These are phyloP conservation scores for Rhizopogon vesiculosus DNA, from an alignment of 768 basidiomycete species.

Conservation along the genomic window DNA sequence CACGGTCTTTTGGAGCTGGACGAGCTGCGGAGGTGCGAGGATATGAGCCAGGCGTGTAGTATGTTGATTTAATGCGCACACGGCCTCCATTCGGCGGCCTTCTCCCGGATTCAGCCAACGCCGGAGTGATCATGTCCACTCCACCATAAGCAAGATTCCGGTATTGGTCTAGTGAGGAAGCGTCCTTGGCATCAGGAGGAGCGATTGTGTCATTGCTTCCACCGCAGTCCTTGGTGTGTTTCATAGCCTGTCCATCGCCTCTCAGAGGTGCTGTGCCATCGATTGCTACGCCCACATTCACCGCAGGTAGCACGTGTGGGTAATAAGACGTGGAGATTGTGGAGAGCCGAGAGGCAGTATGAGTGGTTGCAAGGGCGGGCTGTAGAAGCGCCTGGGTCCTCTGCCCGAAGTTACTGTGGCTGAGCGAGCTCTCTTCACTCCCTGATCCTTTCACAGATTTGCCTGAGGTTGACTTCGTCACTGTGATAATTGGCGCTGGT, in stretches of 20 bases:
- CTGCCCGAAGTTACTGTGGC: conserved; percentile 15
- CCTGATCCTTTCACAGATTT: conserved; percentile 1
- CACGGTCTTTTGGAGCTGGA: conserved; percentile 25
- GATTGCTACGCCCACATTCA: conserved; percentile 31
- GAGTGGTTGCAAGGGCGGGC: conserved; percentile 36
- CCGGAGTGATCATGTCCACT: conserved; percentile 44
- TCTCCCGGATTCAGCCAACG: conserved; percentile 16
- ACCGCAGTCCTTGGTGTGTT: conserved; percentile 28
- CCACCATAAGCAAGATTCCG: conserved; percentile 49
- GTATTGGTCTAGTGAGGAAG: conserved; percentile 20
- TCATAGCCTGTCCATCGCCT: conserved; percentile 34
- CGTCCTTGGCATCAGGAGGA: conserved; percentile 13
- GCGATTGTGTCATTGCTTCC: conserved; percentile 18
- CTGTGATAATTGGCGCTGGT: conserved; percentile 17
- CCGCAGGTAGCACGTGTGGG: conserved; percentile 35
- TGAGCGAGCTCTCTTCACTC: conserved; percentile 6
- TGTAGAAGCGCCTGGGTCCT: conserved; percentile 30
- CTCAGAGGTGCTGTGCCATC: conserved; percentile 30
- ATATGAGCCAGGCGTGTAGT: conserved; percentile 52
- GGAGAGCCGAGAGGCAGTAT: conserved; percentile 35
- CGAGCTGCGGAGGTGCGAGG: conserved; percentile 49
- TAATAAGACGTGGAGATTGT: conserved; percentile 44
- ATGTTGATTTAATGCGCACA: conserved; percentile 64
- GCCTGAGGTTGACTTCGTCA: conserved; percentile 20
- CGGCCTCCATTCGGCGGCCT: conserved; percentile 43